Evolutionary conservation across 768 basidiomycete genomes (phyloP).

Genomic region (Lentinula aciculospora): DNA sequence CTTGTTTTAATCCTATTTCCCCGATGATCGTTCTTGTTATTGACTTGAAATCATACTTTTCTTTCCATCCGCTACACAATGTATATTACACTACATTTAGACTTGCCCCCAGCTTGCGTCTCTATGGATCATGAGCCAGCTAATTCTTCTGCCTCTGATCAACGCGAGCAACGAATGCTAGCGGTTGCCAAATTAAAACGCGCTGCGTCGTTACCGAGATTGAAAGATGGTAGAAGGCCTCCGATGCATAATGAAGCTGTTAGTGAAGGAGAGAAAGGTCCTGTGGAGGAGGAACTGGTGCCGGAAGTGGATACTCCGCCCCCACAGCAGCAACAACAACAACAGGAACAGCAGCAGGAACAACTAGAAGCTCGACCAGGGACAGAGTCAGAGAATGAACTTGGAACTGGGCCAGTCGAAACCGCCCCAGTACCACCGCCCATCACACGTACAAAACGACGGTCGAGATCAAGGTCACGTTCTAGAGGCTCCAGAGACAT

Average conservation of each 20-base stretch:
- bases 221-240: conserved; percentile 86
- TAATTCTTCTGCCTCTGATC: conserved; percentile 38
- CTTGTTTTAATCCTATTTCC: not conserved
- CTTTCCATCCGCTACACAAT: too few species aligned
- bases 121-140: conserved; percentile 9
- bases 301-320: conserved; percentile 14
- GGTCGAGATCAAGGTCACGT: conserved; percentile 72
- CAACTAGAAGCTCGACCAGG: conserved; percentile 25
- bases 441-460: conserved; percentile 50
- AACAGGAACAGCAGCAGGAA: conserved; percentile 16
- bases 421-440: conserved; percentile 40
- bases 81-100: too few species aligned
- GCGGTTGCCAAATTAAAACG: conserved; percentile 89
- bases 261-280: conserved; percentile 71
- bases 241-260: conserved; percentile 82
- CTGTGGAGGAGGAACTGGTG: conserved; percentile 26
- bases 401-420: conserved; percentile 20
- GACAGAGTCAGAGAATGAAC: conserved; percentile 20
- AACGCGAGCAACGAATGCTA: conserved; percentile 75
- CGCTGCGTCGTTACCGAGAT: conserved; percentile 85
- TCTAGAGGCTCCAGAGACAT: conserved; percentile 75
- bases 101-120: not conserved
- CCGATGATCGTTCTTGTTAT: too few species aligned
- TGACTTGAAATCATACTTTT: too few species aligned
- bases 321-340: conserved; percentile 12